A percentile compares a stretch with the other conserved stretches of the same genome.
phyloP scores from a whole-genome alignment of 495 filamentous ascomycete genomes.

The Massariosphaeria phaeospora region DNA sequence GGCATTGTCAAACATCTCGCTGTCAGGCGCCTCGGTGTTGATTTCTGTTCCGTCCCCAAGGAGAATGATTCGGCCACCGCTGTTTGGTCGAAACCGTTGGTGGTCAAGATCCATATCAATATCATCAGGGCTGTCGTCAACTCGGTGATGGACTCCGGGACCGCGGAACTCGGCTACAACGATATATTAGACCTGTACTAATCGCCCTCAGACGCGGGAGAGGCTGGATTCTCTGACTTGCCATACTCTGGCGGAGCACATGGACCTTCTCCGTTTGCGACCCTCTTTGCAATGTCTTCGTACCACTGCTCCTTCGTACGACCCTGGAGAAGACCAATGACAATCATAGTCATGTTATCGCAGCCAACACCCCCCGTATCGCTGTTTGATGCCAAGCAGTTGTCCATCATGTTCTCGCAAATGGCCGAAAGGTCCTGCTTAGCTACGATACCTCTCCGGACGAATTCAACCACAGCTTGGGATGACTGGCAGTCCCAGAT shows the following conservation, averaged over 20 bases:
- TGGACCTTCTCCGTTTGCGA: constrained; percentile 94
- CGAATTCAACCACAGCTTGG: constrained; percentile 94
- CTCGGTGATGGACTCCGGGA: constrained; percentile 81
- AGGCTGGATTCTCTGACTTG: constrained; percentile 59
- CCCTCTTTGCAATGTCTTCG: constrained; percentile 84
- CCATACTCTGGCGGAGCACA: constrained; percentile 99
- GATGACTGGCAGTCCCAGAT: constrained; percentile 99
- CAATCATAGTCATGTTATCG: constrained; percentile 98
- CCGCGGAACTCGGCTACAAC: constrained; percentile 88
- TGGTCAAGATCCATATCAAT: constrained; percentile 79
- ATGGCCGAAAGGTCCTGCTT: constrained; percentile 90
- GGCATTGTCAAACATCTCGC: constrained; percentile 84
- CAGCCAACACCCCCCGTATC: constrained; percentile 97
- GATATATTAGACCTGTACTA: constrained; percentile 32
- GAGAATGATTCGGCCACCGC: constrained; percentile 80
- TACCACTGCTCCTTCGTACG: constrained; percentile 98
- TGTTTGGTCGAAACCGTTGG: constrained; percentile 52
- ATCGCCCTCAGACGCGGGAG: constrained; percentile 18
- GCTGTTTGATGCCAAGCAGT: constrained; percentile 92
- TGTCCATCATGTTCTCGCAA: constrained; percentile 99
- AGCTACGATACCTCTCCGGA: constrained; percentile 87
- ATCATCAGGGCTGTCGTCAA: constrained; percentile 87
- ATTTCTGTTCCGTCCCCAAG: constrained; percentile 91
- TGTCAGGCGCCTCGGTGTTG: constrained; percentile 76
- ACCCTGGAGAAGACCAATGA: constrained; percentile 83